These are phyloP conservation scores for Umbelopsis sp. DNA, from an alignment of 192 early-diverging fungal genomes.

Conservation along the genomic window DNA sequence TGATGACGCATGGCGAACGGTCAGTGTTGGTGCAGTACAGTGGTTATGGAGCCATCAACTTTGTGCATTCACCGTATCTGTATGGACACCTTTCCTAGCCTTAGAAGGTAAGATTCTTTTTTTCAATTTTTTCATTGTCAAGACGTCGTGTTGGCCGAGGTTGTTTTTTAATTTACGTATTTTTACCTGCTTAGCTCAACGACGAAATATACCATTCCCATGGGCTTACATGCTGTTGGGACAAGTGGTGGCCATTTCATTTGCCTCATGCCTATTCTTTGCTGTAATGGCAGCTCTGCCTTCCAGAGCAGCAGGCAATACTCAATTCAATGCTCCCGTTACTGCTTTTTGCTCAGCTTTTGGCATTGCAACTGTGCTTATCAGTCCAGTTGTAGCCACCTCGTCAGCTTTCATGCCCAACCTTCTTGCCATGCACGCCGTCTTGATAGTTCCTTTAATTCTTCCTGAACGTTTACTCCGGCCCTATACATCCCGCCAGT, in stretches of 20 bases:
- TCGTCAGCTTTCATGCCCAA: constrained; percentile 23
- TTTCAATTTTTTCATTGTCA: too few relatives aligned
- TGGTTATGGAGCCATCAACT: constrained; percentile 42
- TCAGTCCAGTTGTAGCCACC: constrained; percentile 14
- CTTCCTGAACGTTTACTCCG: background rate
- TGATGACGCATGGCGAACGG: constrained; percentile 33
- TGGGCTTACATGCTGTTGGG: constrained; percentile 38
- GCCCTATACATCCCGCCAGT: background rate
- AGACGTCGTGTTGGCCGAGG: too few relatives aligned
- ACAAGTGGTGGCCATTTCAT: constrained; percentile 35
- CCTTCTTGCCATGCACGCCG: constrained; percentile 30
- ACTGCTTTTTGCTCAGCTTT: background rate
- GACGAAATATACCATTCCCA: constrained; percentile 16
- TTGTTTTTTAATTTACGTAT: too few relatives aligned
- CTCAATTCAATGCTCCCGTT: background rate
- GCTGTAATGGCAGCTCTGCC: constrained; percentile 17
- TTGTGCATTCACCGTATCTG: constrained; percentile 31
- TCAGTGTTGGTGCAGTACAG: constrained; percentile 20
- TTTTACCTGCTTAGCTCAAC: background rate
- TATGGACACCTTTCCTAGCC: constrained; percentile 35
- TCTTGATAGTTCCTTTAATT: constrained; percentile 22
- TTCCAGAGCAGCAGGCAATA: background rate
- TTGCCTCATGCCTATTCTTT: constrained; percentile 29
- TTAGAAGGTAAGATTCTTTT: constrained; percentile 21
- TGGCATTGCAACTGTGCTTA: constrained; percentile 21